A percentile compares a stretch with the other conserved stretches of the same genome.
Evolutionary conservation across 768 basidiomycete genomes (phyloP).

Genomic region (Termitomyces sp.): DNA sequence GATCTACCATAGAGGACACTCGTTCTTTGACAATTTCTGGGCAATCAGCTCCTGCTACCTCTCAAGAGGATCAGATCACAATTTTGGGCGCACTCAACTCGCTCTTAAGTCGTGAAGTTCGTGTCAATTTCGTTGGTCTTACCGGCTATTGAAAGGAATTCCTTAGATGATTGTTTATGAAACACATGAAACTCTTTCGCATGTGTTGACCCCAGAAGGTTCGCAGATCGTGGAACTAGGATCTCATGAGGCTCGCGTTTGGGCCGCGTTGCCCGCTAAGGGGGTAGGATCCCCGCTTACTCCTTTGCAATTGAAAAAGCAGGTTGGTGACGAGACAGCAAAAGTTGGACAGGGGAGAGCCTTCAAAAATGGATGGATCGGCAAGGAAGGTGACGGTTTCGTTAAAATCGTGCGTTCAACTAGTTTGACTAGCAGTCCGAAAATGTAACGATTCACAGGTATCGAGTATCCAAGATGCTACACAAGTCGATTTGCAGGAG

Average conservation of each 20-base stretch:
- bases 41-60: slow-evolving; percentile 45
- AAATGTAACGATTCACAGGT: slow-evolving; percentile 35
- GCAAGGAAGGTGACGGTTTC: slow-evolving; percentile 83
- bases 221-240: slow-evolving; percentile 69
- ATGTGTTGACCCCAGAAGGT: slow-evolving; percentile 81
- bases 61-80: slow-evolving; percentile 74
- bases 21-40: slow-evolving; percentile 64
- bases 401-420: slow-evolving; percentile 69
- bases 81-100: slow-evolving; percentile 93
- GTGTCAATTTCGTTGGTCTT: slow-evolving; percentile 18
- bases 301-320: slow-evolving; percentile 60
- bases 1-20: slow-evolving; percentile 59
- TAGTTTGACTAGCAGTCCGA: background rate
- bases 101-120: slow-evolving; percentile 76
- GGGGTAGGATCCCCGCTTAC: slow-evolving; percentile 66
- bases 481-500: slow-evolving; percentile 68
- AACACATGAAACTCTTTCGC: slow-evolving; percentile 67
- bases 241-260: slow-evolving; percentile 94
- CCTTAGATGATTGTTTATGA: slow-evolving; percentile 79
- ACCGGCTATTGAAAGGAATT: slow-evolving; percentile 9
- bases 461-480: slow-evolving; percentile 62
- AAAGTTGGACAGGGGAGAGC: slow-evolving; percentile 94
- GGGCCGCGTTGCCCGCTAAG: slow-evolving; percentile 72
- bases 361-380: slow-evolving; percentile 97
- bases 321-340: slow-evolving; percentile 80